A percentile compares a stretch with the other conserved stretches of the same genome.
Evolutionary conservation across 2,329 filamentous ascomycete genomes (phyloP).

Genomic region (Diplodia scrobiculata): DNA sequence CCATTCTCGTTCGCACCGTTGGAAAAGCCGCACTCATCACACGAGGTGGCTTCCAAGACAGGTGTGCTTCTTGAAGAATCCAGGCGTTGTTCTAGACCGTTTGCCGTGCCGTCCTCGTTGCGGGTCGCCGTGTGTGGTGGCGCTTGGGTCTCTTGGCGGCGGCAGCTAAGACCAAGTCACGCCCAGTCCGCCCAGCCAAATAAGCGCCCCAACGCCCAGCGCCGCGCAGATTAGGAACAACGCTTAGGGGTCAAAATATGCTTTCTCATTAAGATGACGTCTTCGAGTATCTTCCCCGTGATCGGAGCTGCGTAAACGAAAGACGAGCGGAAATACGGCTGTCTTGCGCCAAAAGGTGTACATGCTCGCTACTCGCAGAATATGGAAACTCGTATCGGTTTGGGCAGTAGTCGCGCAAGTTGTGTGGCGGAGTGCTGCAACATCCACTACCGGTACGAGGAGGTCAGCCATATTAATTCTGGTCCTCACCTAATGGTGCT

Average conservation of each 20-base stretch:
- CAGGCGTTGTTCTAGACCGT: background rate
- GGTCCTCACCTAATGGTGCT: background rate
- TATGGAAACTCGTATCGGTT: slow-evolving; percentile 11
- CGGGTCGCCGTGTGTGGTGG: slow-evolving; percentile 7
- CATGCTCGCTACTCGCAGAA: background rate
- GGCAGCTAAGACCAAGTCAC: slow-evolving; percentile 20
- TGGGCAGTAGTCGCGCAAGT: background rate
- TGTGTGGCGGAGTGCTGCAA: background rate
- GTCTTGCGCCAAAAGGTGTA: background rate
- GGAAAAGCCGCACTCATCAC: background rate
- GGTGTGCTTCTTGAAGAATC: slow-evolving; percentile 5
- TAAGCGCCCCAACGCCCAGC: slow-evolving; percentile 8
- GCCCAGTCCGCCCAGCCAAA: slow-evolving; percentile 16
- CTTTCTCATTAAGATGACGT: background rate
- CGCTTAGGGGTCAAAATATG: background rate
- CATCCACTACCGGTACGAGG: background rate
- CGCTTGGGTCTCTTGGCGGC: slow-evolving; percentile 8
- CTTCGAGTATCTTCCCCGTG: background rate
- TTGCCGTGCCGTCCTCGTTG: slow-evolving; percentile 8
- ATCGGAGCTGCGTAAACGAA: background rate
- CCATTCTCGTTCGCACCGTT: background rate
- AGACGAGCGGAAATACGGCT: background rate
- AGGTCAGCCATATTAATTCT: background rate
- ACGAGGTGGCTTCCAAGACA: background rate
- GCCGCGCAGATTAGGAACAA: background rate